Conservation (phyloP, 2,329 filamentous ascomycete species). For the Clarireedia paspali region DNA sequence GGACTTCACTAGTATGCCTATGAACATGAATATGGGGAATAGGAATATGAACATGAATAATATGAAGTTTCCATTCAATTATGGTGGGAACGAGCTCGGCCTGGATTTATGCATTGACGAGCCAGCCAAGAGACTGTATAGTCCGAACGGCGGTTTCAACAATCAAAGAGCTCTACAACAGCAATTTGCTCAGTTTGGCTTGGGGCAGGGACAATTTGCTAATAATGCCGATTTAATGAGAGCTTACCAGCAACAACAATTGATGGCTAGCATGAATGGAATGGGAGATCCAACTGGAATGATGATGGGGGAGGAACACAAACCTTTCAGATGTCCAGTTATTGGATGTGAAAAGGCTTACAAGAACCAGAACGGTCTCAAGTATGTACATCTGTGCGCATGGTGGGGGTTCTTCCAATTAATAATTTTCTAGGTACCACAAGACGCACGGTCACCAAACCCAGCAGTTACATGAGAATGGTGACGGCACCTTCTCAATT, state of each 20-base stretch:
- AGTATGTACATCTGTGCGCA: constrained; percentile 49
- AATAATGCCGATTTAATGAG: constrained; percentile 56
- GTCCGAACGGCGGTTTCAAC: constrained; percentile 66
- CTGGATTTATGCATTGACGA: constrained; percentile 74
- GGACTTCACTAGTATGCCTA: constrained; percentile 53
- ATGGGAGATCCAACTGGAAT: constrained; percentile 29
- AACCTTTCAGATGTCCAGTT: constrained; percentile 95
- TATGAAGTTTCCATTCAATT: constrained; percentile 29
- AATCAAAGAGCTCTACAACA: constrained; percentile 59
- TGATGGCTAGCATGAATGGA: constrained; percentile 35
- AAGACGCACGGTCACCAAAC: constrained; percentile 89
- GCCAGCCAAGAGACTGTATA: constrained; percentile 88
- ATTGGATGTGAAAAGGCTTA: constrained; percentile 99
- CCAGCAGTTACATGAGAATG: constrained; percentile 92
- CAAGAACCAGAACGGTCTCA: constrained; percentile 98
- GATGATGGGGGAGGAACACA: constrained; percentile 78
- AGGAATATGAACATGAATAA: constrained; percentile 43
- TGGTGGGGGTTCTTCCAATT: constrained; percentile 3
- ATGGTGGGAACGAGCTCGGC: constrained; percentile 38
- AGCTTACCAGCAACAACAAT: constrained; percentile 53
- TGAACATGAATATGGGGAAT: constrained; percentile 52
- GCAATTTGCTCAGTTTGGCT: constrained; percentile 62
- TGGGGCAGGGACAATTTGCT: constrained; percentile 61
- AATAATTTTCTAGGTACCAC: constrained; percentile 45
- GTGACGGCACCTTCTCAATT: constrained; percentile 95